phyloP scores from a whole-genome alignment of 2,329 filamentous ascomycete genomes.

The Fusarium sp. region DNA sequence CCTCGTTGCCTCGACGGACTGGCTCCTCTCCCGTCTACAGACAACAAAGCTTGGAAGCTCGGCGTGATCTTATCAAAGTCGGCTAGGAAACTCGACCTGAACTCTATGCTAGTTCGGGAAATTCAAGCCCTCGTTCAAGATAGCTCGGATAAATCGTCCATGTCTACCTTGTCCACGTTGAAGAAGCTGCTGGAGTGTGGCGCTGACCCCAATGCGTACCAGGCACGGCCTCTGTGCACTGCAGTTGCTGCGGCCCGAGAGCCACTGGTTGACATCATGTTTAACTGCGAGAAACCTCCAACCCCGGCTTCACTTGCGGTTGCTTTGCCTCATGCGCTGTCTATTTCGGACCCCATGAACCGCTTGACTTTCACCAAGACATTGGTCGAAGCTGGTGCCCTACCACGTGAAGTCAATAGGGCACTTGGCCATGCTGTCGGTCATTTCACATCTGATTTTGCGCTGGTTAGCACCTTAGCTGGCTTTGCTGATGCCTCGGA shows the following conservation, averaged over 20 bases:
- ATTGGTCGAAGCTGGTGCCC: conserved; percentile 63
- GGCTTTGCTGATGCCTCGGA: conserved; percentile 62
- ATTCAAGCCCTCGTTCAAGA: conserved; percentile 59
- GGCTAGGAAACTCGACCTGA: conserved; percentile 57
- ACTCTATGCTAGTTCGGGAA: conserved; percentile 62
- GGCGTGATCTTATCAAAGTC: conserved; percentile 59
- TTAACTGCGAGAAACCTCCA: conserved; percentile 53
- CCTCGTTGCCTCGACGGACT: conserved; percentile 57
- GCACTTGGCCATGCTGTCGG: conserved; percentile 64
- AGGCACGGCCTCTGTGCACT: conserved; percentile 63
- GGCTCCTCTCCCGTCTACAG: conserved; percentile 56
- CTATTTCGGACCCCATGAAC: conserved; percentile 63
- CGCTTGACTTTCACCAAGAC: conserved; percentile 63
- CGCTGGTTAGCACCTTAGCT: conserved; percentile 60
- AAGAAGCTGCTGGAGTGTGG: conserved; percentile 62
- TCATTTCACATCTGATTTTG: conserved; percentile 60
- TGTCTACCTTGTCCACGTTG: conserved; percentile 59
- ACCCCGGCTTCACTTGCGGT: conserved; percentile 58
- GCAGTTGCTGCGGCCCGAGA: conserved; percentile 61
- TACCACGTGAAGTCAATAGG: conserved; percentile 60
- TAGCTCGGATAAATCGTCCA: conserved; percentile 51
- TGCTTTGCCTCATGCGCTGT: conserved; percentile 65
- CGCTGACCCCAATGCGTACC: conserved; percentile 66
- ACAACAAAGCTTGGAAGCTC: conserved; percentile 63
- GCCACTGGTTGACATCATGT: conserved; percentile 62